Percentiles rank a stretch among this genome's conserved stretches.
phyloP scores from a whole-genome alignment of 2,329 filamentous ascomycete species.

The Mycogone perniciosa region DNA sequence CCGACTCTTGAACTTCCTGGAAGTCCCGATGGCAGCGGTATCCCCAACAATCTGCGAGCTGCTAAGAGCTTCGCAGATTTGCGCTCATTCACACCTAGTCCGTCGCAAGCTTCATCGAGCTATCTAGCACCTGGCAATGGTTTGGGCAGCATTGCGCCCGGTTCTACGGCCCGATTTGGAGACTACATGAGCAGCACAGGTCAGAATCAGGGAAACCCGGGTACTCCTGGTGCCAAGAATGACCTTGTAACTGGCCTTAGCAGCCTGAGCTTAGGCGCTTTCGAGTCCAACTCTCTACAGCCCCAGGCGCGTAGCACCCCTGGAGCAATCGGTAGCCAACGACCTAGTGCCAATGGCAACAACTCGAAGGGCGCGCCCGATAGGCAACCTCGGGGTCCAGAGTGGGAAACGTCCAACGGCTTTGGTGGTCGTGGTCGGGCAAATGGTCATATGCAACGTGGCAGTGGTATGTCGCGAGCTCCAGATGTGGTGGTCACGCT shows the following conservation, averaged over 20 bases:
- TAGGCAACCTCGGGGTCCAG: slow-evolving; percentile 57
- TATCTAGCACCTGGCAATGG: slow-evolving; percentile 47
- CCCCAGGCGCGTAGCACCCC: slow-evolving; percentile 40
- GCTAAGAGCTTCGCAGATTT: slow-evolving; percentile 97
- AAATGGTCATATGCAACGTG: slow-evolving; percentile 56
- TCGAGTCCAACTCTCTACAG: slow-evolving; percentile 38
- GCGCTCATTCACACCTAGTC: slow-evolving; percentile 90
- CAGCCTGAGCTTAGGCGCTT: slow-evolving; percentile 46
- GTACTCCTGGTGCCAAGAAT: slow-evolving; percentile 34
- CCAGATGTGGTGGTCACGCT: not conserved
- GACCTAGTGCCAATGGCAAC: slow-evolving; percentile 44
- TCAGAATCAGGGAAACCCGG: slow-evolving; percentile 27
- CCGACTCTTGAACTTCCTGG: slow-evolving; percentile 86
- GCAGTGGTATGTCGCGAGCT: slow-evolving; percentile 47
- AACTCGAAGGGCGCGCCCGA: slow-evolving; percentile 46
- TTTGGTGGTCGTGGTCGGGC: slow-evolving; percentile 49
- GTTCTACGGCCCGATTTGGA: slow-evolving; percentile 35
- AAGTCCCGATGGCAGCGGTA: slow-evolving; percentile 57
- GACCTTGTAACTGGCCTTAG: slow-evolving; percentile 44
- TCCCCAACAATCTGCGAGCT: slow-evolving; percentile 75
- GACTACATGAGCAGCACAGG: slow-evolving; percentile 38
- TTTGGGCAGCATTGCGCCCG: slow-evolving; percentile 48
- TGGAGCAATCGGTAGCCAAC: slow-evolving; percentile 60
- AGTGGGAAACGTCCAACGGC: slow-evolving; percentile 50
- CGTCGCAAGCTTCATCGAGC: slow-evolving; percentile 76